phyloP scores from a whole-genome alignment of 2,329 filamentous ascomycete species.

The Colletotrichum lentis region DNA sequence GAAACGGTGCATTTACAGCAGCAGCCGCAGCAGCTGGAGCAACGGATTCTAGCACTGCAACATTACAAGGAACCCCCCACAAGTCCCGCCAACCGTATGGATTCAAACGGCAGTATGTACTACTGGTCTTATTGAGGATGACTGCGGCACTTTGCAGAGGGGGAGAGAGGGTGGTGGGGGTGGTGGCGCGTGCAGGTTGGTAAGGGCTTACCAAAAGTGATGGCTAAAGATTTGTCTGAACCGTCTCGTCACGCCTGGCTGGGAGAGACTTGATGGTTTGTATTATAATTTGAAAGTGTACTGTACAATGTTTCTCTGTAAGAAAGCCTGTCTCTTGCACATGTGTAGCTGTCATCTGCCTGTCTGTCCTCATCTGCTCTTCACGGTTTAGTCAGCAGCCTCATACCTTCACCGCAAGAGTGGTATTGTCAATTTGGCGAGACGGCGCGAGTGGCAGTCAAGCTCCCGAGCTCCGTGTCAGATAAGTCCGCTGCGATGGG shows the following conservation, averaged over 20 bases:
- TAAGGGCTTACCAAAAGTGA: background rate
- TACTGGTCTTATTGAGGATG: background rate
- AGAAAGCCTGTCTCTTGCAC: background rate
- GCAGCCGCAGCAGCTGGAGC: background rate
- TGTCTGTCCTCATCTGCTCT: no score
- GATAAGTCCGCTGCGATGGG: background rate
- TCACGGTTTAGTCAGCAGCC: background rate
- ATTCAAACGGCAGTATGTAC: background rate
- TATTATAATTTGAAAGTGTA: conserved; percentile 24
- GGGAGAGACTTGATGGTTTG: conserved; percentile 8
- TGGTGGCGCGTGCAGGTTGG: no score
- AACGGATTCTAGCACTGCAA: background rate
- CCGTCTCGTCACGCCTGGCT: no score
- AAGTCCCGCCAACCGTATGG: background rate
- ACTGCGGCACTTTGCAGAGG: background rate
- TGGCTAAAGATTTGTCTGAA: background rate
- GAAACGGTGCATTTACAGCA: background rate
- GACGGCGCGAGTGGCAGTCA: background rate
- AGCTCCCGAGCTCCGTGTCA: background rate
- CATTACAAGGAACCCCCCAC: background rate
- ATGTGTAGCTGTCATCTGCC: background rate
- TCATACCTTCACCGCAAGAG: background rate
- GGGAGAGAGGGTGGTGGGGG: no score
- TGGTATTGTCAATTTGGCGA: background rate
- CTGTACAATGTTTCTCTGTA: conserved; percentile 2